Evolutionary conservation across 164 flowering plant genomes (phyloP), one percentile per base, ranked within the genome.

Genomic region (Annona squamosa): DNA sequence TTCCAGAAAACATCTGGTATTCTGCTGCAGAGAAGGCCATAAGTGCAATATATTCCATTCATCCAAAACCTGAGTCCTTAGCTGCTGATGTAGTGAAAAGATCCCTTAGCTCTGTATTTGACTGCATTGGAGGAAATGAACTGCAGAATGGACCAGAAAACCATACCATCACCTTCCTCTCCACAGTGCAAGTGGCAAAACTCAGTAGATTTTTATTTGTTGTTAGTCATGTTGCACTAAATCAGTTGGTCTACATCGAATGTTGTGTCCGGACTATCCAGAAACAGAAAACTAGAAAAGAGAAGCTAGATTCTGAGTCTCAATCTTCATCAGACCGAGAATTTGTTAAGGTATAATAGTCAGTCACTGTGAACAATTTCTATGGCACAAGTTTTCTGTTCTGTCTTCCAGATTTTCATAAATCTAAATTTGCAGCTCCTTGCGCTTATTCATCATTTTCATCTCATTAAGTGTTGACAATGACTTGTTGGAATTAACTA

Each of bases 11-110:
- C 68, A 87, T 88, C 64, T 96, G 98, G 97, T 93, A 90, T 83
- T 84, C 91, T 81, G 93, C 97, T 80, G 92, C 90, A 75, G 98
- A 96, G 70, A 87, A 88, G 82, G 99, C 97, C 80, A 86, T 93
- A 72, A 78, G 81, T 80, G 89, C 92, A 2, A 76, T 96, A 71
- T 96, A 96, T 81, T 64, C 79, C 2, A 82, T 93, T 80, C 97
- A 96, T 79, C 97, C 99, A 62, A 81, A 86, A 74, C 99, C 99
- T 69, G 99, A 93, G 82, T 80, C 77, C 72, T 77, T 91, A 37
- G 98, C 95, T 68, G 88, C 90, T 69, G 84, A 83, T 57, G 71
- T 95, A 78, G 91, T 90, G 76, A 89, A 88, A 75, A 89, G 74
- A 70, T 87, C 90, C 68, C 82, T 86, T 17, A 77, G 61, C 76